Conservation (phyloP, 2,329 filamentous ascomycete species). For the Colletotrichum nymphaeae region DNA sequence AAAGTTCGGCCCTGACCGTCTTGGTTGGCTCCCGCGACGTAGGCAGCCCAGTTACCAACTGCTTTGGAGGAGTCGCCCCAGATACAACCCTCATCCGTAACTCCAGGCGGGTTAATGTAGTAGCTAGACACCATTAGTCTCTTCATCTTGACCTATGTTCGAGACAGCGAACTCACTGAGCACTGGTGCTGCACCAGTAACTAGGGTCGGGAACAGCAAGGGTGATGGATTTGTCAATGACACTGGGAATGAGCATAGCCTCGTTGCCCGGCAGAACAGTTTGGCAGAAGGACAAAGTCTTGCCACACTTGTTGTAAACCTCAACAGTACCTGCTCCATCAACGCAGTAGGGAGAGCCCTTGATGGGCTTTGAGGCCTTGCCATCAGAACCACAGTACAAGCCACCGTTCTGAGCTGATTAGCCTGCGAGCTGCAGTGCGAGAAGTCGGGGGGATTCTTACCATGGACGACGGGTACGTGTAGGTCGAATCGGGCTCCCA, state of each 20-base stretch:
- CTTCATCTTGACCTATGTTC: neutral
- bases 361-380: conserved; percentile 76
- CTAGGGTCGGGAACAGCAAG: conserved; percentile 76
- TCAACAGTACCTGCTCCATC: conserved; percentile 73
- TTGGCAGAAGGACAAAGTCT: conserved; percentile 78
- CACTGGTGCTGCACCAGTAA: conserved; percentile 80
- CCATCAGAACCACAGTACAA: conserved; percentile 77
- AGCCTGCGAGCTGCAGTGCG: conserved; percentile 4
- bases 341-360: conserved; percentile 75
- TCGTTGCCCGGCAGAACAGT: conserved; percentile 84
- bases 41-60: conserved; percentile 82
- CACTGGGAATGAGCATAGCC: conserved; percentile 85
- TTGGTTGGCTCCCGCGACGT: conserved; percentile 81
- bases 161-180: conserved; percentile 70
- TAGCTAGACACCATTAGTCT: conserved; percentile 58
- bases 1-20: conserved; percentile 73
- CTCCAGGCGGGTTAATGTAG: conserved; percentile 83
- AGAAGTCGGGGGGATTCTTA: conserved; percentile 44
- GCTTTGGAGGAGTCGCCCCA: conserved; percentile 75
- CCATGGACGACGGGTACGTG: conserved; percentile 77
- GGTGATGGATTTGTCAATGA: conserved; percentile 65
- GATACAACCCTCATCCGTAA: conserved; percentile 71
- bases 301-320: conserved; percentile 74
- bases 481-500: conserved; percentile 81
- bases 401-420: conserved; percentile 71